A percentile compares a stretch with the other conserved stretches of the same genome.
These are phyloP conservation scores for Globisporangium echinulatum DNA, from an alignment of 352 stramenopile species.

Conservation along the genomic window DNA sequence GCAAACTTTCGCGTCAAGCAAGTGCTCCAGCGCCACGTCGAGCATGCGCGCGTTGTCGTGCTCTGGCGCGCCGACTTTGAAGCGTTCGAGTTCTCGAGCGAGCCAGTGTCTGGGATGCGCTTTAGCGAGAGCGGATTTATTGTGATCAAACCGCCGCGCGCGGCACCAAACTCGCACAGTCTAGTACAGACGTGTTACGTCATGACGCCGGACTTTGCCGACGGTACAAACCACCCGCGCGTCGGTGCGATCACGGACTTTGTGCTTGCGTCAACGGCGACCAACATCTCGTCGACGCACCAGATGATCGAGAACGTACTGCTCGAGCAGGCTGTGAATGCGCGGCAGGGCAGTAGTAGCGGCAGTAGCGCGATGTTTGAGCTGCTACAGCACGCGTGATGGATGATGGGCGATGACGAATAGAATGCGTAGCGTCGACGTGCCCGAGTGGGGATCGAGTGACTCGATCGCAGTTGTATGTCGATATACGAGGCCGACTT, in stretches of 20 bases:
- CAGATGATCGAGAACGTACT: constrained; percentile 53
- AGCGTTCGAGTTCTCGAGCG: constrained; percentile 21
- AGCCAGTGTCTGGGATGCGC: constrained; percentile 18
- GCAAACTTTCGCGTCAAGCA: constrained; percentile 48
- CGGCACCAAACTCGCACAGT: constrained; percentile 10
- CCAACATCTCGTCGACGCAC: constrained; percentile 19
- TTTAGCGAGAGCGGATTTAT: constrained; percentile 30
- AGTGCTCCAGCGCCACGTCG: constrained; percentile 43
- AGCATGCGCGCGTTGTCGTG: constrained; percentile 40
- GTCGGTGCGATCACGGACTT: constrained; percentile 36
- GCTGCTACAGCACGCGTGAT: background rate
- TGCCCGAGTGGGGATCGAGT: background rate
- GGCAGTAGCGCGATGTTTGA: background rate
- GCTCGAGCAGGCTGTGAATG: background rate
- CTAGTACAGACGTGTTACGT: constrained; percentile 26
- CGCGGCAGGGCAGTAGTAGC: background rate
- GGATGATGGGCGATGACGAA: background rate
- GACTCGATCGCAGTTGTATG: too few species aligned
- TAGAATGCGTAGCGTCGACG: background rate
- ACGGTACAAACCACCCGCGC: constrained; percentile 11
- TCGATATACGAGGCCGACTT: too few species aligned
- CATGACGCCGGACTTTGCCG: constrained; percentile 21
- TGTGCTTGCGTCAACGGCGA: constrained; percentile 27
- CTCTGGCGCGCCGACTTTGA: constrained; percentile 34
- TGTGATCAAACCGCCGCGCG: constrained; percentile 20